Base-by-base conservation (phyloP, 2,329 filamentous ascomycete species). In the Scortechinia acanthostroma region DNA sequence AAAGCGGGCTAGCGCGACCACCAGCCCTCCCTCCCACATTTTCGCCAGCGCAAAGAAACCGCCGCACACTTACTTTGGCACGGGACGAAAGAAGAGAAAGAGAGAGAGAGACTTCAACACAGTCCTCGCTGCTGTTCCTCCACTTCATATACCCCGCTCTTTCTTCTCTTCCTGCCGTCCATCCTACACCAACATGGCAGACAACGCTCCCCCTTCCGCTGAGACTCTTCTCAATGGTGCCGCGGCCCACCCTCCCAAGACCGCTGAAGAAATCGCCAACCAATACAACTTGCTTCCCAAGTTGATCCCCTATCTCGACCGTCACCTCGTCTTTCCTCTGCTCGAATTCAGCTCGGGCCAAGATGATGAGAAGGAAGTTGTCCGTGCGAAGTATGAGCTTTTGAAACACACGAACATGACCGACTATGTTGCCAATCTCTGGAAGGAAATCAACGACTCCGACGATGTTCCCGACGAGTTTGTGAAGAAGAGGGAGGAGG, bases 391-490 rank as follows among this genome's bases (percentile, higher is more conserved):
- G 69, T 95, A 91, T 66, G 85, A 91, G 69, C 82, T 98, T 48
- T 81, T 98, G 55, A 91, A 95, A 73, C 84, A 90, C 65, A 97
- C 93, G 59, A 96, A 97, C 76, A 98, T 98, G 93, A 93, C 86
- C 58, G 93, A 98, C 69, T 98, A 95, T 64, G 88, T 97, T 45
- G 91, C 91, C 60, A 87, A 85, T 59, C 73, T 98, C 54, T 89
- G 95, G 75, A 86, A 87, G 63, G 87, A 96, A 60, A 80, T 98
- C 53, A 82, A 97, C 71, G 77, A 83, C 56, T 79, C 89, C 52
- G 76, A 86, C 49, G 77, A 88, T 50, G 72, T 86, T 45, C 91
- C 93, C 43, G 77, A 85, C 51, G 90, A 96, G 67, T 97, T 91
- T 66, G 79, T 82, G 56, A 83, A 86, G 65, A 94, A 93, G 82